A percentile compares a stretch with the other conserved stretches of the same genome.
Evolutionary conservation across 805 yeast species (phyloP).

Genomic region (Metschnikowia aberdeeniae): DNA sequence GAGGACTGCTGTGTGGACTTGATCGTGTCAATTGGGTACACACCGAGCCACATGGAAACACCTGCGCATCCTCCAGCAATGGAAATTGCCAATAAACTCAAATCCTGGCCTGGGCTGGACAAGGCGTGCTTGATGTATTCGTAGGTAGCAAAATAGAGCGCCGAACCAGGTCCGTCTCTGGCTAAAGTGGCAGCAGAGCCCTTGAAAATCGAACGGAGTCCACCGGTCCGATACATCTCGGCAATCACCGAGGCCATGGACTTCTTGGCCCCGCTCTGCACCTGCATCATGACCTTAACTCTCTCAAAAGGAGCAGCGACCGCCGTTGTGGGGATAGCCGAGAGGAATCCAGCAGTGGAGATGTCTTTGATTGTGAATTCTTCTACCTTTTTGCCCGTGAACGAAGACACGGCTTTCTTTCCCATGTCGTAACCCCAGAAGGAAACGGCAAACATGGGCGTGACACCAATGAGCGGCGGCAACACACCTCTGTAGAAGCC

Average conservation of each 20-base stretch:
- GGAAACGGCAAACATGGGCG: conserved; percentile 97
- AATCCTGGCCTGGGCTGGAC: conserved; percentile 50
- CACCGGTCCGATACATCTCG: conserved; percentile 74
- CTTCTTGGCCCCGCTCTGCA: conserved; percentile 47
- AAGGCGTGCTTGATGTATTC: conserved; percentile 69
- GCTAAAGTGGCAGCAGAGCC: conserved; percentile 92
- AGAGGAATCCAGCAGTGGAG: conserved; percentile 88
- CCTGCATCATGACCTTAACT: conserved; percentile 88
- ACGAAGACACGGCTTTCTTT: conserved; percentile 60
- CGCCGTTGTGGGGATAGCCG: conserved; percentile 91
- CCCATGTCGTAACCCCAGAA: conserved; percentile 99
- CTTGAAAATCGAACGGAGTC: conserved; percentile 76
- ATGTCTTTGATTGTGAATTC: conserved; percentile 63
- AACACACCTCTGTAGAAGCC: conserved; percentile 93
- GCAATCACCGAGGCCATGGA: conserved; percentile 59
- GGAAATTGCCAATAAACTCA: conserved; percentile 71
- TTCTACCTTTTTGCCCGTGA: conserved; percentile 34
- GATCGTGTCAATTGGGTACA: conserved; percentile 94
- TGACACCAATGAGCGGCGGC: conserved; percentile 93
- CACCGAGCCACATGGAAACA: conserved; percentile 93
- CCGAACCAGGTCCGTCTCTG: conserved; percentile 97
- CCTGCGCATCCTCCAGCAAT: conserved; percentile 96
- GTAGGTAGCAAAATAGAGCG: conserved; percentile 91
- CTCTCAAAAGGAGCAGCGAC: conserved; percentile 98
- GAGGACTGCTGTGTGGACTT: conserved; percentile 79